Evolutionary conservation across 768 basidiomycete species (phyloP), one percentile per base, ranked within the genome.

Genomic region (Podaxis sp.): DNA sequence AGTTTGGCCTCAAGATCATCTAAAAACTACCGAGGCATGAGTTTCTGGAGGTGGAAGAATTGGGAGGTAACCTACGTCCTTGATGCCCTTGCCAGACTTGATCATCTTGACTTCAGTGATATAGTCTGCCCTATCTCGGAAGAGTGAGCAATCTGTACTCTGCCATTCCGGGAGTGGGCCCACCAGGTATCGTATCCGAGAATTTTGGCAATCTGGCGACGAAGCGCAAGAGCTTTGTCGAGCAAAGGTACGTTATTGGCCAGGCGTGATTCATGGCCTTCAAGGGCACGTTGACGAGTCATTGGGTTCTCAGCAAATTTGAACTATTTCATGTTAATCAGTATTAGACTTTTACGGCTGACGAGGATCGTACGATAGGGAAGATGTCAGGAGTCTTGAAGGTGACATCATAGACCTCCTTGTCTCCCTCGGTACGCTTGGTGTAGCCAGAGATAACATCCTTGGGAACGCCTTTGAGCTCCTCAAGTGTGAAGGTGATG

Each of bases 71-170:
- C 75, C 64, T 68, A 86, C 90, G 56, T 86, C 77, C 66, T 80
- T 73, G 7, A 90, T 87, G 22, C 80, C 82, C 50, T 84, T 76
- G 1, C 84, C 88, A 40, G 78, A 82, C 74, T 94, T 93, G 66
- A 90, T 84, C 92, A 94, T 94, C 78, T 92, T 92, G 51, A 85
- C 82, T 71, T 95, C 93, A 1, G 93, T 92, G 44, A 87, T 74
- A 71, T 89, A 95, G 73, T 91, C 92, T 1, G 91, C 93, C 85
- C 80, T 81, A 36, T 3, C 10, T 36, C 15, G 1, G 8, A 24
- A n/a, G 41, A 24, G 46, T 36, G 11, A 53, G 50, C 33, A 53
- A 38, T 36, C 48, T 12, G 30, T 36, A 26, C 17, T 37, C 6
- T 7, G 52, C 11, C 24, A 44, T 10, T 57, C 2, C 50, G 13